These are phyloP conservation scores for Eutrema yunnanense DNA, from an alignment of 345 rosid species.

Conservation along the genomic window DNA sequence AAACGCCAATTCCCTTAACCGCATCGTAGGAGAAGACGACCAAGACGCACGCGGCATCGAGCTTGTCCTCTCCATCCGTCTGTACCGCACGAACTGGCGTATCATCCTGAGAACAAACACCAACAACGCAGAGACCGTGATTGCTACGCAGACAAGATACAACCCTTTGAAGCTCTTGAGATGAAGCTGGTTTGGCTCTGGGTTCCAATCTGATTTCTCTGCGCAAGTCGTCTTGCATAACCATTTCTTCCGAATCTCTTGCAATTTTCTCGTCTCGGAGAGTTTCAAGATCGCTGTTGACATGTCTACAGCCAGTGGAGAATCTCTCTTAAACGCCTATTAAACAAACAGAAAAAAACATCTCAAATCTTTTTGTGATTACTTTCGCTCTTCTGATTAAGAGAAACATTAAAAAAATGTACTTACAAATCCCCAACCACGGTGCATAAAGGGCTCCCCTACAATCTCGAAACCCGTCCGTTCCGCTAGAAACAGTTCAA, in stretches of 20 bases:
- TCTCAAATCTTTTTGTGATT: background rate
- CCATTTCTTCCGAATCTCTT: conserved; percentile 57
- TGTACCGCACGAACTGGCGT: conserved; percentile 50
- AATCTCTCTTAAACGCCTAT: conserved; percentile 76
- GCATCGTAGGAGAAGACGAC: conserved; percentile 17
- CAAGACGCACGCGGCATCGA: conserved; percentile 24
- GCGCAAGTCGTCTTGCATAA: conserved; percentile 53
- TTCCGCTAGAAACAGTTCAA: conserved; percentile 59
- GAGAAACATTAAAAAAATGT: background rate
- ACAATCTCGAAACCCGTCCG: conserved; percentile 54
- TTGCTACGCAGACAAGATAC: conserved; percentile 48
- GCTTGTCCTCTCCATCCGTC: conserved; percentile 31
- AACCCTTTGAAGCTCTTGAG: conserved; percentile 80
- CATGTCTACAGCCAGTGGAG: conserved; percentile 68
- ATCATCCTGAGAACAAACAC: conserved; percentile 44
- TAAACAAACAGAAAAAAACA: background rate
- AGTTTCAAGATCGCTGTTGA: conserved; percentile 83
- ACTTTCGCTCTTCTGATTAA: background rate
- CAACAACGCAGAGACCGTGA: conserved; percentile 42
- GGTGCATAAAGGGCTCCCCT: conserved; percentile 68
- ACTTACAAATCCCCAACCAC: conserved; percentile 99
- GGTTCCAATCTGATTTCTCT: conserved; percentile 11
- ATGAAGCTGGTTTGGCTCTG: conserved; percentile 52
- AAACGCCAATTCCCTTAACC: conserved; percentile 34
- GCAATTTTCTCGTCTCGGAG: conserved; percentile 64